A percentile compares a stretch with the other conserved stretches of the same genome.
Evolutionary conservation across 2,329 filamentous ascomycete genomes (phyloP).

Genomic region (Helotiales sp.): DNA sequence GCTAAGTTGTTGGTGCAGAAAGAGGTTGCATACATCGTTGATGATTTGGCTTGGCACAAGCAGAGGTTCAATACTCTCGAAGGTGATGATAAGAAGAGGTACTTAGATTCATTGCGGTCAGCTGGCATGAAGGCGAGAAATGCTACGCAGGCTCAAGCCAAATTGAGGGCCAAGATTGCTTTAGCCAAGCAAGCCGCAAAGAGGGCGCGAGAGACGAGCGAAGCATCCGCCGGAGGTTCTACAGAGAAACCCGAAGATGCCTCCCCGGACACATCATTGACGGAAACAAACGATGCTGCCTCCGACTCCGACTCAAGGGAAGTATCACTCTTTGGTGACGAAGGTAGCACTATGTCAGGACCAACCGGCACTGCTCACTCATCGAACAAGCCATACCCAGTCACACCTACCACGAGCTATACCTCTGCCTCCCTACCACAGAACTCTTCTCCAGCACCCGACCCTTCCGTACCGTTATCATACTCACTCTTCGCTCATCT

Average conservation of each 20-base stretch:
- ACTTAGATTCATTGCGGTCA: conserved; percentile 55
- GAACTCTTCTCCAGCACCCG: conserved; percentile 25
- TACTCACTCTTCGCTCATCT: conserved; percentile 81
- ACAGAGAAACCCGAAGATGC: conserved; percentile 3
- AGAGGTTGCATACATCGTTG: conserved; percentile 74
- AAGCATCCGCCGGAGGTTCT: background rate
- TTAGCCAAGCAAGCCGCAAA: conserved; percentile 29
- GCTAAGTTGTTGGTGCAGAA: conserved; percentile 77
- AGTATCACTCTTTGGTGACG: conserved; percentile 25
- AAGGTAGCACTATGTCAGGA: conserved; percentile 35
- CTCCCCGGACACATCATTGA: conserved; percentile 4
- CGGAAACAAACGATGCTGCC: background rate
- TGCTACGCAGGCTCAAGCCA: conserved; percentile 34
- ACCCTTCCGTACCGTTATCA: conserved; percentile 48
- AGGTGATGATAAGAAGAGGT: conserved; percentile 58
- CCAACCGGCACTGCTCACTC: conserved; percentile 27
- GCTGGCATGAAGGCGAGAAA: conserved; percentile 48
- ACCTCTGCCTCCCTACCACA: conserved; percentile 36
- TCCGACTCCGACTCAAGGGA: conserved; percentile 12
- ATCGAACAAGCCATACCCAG: conserved; percentile 28
- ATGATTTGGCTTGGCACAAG: conserved; percentile 73
- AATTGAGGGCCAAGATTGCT: conserved; percentile 27
- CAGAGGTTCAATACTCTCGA: conserved; percentile 59
- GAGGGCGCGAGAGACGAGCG: conserved; percentile 19
- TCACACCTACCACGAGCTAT: conserved; percentile 48